Evolutionary conservation across 495 filamentous ascomycete species (phyloP), one percentile per base, ranked within the genome.

Genomic region (Lasiosphaeria miniovina): DNA sequence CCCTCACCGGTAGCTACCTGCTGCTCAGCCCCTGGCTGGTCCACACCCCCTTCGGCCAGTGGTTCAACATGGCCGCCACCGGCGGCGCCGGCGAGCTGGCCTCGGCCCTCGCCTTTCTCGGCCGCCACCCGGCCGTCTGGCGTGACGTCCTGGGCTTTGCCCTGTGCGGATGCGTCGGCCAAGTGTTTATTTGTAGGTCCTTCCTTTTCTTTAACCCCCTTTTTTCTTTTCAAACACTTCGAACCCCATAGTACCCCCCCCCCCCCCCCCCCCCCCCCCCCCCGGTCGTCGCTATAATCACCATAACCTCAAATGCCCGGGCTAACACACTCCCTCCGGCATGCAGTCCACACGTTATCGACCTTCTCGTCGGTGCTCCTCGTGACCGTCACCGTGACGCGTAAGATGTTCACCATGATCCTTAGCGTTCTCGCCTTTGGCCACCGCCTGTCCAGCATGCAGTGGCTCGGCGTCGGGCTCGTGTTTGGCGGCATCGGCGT

Each of bases 351-450:
- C 75, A 96, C 95, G 0, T 82, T 98, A 40, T 88, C 90, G 12
- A 87, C 87, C 41, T 98, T 98, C 76, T 94, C 90, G 38, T 92
- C 88, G 8, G 80, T 98, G 57, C 81, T 98, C 53, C 86, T 98
- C 34, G 94, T 97, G 11, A 98, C 94, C 9, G 91, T 98, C 0
- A 98, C 93, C 3, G 94, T 98, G 10, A 98, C 94, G 49, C 81
- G 94, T 63, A 98, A 98, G 78, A 98, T 98, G 95, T 81, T 97
- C 69, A 97, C 92, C 59, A 98, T 98, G 94, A 89, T 98, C 61
- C 81, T 98, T 48, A 93, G 89, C 60, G 94, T 98, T 33, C 78
- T 98, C 54, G 91, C 89, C 79, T 98, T 97, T 74, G 94, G 95
- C 35, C 95, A 98, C 71, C 82, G 82, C 54, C 78, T 98, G 54